Conservation (phyloP, 441 rosid species). For the Croton laevigatus region DNA sequence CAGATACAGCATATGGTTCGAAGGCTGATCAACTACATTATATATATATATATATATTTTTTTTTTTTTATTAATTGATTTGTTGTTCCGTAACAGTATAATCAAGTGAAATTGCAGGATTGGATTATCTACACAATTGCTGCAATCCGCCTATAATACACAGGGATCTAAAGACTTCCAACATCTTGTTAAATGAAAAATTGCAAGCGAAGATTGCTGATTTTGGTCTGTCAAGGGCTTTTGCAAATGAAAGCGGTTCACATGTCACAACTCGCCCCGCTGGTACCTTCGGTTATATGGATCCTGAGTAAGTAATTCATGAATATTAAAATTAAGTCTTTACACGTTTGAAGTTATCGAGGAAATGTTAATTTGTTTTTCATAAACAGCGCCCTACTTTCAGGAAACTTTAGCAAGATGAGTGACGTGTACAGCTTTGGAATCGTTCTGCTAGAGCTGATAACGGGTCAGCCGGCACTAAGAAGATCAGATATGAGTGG, state of each 20-base stretch:
- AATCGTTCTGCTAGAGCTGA: too few species aligned
- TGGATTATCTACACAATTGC: constrained; percentile 52
- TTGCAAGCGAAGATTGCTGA: constrained; percentile 45
- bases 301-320: constrained; percentile 29
- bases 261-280: constrained; percentile 32
- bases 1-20: constrained; percentile 49
- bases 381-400: constrained; percentile 26
- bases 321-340: too few species aligned
- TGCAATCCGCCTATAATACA: constrained; percentile 59
- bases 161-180: constrained; percentile 55
- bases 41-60: neutral
- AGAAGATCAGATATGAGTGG: constrained; percentile 13
- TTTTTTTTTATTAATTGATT: neutral
- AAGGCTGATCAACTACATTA: too few species aligned
- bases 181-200: constrained; percentile 41
- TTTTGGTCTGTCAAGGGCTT: constrained; percentile 50
- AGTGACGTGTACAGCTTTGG: too few species aligned
- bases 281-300: constrained; percentile 48
- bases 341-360: too few species aligned
- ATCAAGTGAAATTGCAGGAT: too few species aligned
- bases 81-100: too few species aligned
- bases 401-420: constrained; percentile 26
- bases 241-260: constrained; percentile 26
- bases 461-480: too few species aligned
- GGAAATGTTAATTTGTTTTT: too few species aligned